Base-by-base conservation (phyloP, 2,329 filamentous ascomycete species). In the Penicillium verrucosum region DNA sequence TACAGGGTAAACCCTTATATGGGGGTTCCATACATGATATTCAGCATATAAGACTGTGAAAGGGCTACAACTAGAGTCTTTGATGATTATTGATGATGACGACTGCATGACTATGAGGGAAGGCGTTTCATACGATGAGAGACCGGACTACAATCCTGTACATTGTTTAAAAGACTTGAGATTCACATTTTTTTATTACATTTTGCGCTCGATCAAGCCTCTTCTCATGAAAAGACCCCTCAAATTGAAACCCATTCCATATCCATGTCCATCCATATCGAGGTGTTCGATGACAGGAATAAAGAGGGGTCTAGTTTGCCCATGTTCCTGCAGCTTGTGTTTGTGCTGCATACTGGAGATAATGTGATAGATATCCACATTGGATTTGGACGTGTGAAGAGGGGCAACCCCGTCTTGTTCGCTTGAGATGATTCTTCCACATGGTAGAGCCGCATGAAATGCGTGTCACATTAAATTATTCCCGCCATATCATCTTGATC, bases 401-500 rank as follows among this genome's bases (percentile, higher is more conserved):
- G 36, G 36, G 6, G 18, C n/a, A 41, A 18, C 23, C 36, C 16
- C 36, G 10, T 52, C 27, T 52, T 29, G 12, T 52, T 51, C 32
- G 30, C 30, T 21, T 37, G 21, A 21, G 46, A 54, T 27, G 34
- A 34, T 41, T 9, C 25, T 53, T 48, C 27, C 43, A 34, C 10
- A 51, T 50, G 23, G 53, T 21, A 34, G 34, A 16, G 41, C 25
- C 40, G 12, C 36, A 16, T 46, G n/a, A 30, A 41, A 43, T 30
- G 38, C 34, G 21, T 42, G n/a, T 50, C 21, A 42, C 29, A 54
- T 58, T 40, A 51, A 50, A 55, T 54, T 54, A 38, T 58, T 63
- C 56, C 57, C 46, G 49, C 52, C 56, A 51, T 59, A 47, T 61
- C 56, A 54, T 66, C 50, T 60, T 57, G 41, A 56, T 59, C 45